A percentile compares a stretch with the other conserved stretches of the same genome.
phyloP scores from a whole-genome alignment of 2,329 filamentous ascomycete genomes.

The Verticillium tricorpus region DNA sequence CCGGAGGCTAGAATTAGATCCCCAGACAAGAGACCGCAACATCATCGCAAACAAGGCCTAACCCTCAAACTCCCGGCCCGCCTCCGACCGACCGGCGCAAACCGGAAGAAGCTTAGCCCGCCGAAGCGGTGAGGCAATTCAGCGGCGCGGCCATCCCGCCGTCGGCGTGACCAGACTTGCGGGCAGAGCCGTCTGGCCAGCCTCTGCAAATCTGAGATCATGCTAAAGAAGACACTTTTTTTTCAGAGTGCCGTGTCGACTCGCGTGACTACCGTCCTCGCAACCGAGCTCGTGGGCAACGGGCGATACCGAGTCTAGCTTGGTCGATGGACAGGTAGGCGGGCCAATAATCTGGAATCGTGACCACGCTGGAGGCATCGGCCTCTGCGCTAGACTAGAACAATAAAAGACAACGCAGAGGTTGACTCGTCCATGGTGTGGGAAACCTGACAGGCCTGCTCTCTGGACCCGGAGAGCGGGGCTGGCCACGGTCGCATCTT shows the following conservation, averaged over 20 bases:
- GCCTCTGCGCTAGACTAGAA: background rate
- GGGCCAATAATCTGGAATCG: background rate
- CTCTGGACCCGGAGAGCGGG: background rate
- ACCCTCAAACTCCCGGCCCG: background rate
- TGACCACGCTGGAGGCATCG: background rate
- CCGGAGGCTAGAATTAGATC: too few relatives aligned
- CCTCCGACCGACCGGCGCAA: background rate
- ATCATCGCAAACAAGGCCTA: background rate
- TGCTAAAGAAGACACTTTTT: background rate
- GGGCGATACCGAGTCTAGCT: background rate
- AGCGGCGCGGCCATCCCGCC: background rate
- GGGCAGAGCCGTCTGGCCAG: background rate
- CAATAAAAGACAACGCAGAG: background rate
- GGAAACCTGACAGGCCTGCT: background rate
- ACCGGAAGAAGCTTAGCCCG: background rate
- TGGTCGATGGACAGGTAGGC: background rate
- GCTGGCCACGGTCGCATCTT: background rate
- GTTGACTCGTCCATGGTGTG: background rate
- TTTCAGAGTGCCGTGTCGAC: background rate
- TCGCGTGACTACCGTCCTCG: background rate
- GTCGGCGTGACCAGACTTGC: background rate
- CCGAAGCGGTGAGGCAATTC: background rate
- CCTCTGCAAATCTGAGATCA: background rate
- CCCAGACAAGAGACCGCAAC: background rate
- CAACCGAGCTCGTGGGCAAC: background rate